phyloP scores from a whole-genome alignment of 1,284 basidiomycete genomes.

The Ceratobasidium sp. region DNA sequence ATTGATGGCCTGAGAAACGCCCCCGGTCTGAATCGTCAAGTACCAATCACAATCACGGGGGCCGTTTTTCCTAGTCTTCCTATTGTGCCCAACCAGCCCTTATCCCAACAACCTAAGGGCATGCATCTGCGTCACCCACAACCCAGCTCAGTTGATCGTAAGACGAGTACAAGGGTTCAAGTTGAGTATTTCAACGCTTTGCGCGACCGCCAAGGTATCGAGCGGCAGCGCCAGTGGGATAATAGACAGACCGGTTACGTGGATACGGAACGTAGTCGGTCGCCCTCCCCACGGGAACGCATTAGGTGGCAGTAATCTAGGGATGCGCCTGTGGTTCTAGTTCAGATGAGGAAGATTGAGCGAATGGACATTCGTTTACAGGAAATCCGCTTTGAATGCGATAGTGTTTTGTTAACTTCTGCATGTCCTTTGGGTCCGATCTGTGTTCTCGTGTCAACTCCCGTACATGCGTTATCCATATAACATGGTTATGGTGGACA shows the following conservation, averaged over 20 bases:
- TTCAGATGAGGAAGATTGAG: conserved; percentile 29
- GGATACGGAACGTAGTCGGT: not conserved
- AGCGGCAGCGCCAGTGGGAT: conserved; percentile 15
- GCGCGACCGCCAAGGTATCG: conserved; percentile 1
- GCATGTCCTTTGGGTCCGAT: conserved; percentile 3
- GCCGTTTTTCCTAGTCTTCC: not conserved
- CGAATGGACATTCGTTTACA: conserved; percentile 15
- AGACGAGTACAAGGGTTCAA: conserved; percentile 1
- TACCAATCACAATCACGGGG: conserved; percentile 11
- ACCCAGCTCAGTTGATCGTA: conserved; percentile 7
- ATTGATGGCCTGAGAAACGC: not conserved
- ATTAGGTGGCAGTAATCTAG: conserved; percentile 14
- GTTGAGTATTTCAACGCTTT: conserved; percentile 22
- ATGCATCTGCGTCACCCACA: conserved; percentile 11
- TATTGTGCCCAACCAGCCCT: conserved; percentile 1
- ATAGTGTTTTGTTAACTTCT: not conserved
- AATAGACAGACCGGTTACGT: not conserved
- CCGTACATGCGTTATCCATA: conserved; percentile 1
- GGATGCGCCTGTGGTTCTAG: conserved; percentile 10
- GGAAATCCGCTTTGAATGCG: not conserved
- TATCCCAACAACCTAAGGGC: conserved; percentile 10
- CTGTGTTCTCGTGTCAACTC: not conserved
- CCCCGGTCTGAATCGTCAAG: conserved; percentile 1
- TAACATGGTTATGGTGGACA: no score
- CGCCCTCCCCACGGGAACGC: not conserved